A percentile compares a stretch with the other conserved stretches of the same genome.
These are phyloP conservation scores for Neospora caninum DNA, from an alignment of 169 alveolate species.

Conservation along the genomic window DNA sequence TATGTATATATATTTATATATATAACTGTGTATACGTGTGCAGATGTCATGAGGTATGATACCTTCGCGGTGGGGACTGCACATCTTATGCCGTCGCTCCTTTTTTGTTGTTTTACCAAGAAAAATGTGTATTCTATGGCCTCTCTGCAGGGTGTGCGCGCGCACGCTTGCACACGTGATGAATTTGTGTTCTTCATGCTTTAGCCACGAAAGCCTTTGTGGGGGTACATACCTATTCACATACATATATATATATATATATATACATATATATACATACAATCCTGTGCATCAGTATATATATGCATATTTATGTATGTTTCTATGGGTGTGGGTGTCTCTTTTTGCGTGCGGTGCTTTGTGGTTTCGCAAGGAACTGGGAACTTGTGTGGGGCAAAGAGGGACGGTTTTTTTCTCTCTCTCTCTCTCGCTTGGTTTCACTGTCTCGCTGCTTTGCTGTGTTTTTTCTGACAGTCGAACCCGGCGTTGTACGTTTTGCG, in stretches of 20 bases:
- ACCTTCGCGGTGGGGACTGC: no score
- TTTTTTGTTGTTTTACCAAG: no score
- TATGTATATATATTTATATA: neutral
- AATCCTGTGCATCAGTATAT: neutral
- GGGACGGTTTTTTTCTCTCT: no score
- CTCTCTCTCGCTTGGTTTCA: no score
- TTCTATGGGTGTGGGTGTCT: neutral
- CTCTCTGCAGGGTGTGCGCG: no score
- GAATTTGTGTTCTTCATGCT: neutral
- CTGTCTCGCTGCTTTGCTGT: no score
- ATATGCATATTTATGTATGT: neutral
- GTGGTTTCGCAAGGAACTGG: neutral
- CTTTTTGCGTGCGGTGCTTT: no score
- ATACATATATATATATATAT: neutral
- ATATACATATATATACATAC: neutral
- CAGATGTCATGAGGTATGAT: no score
- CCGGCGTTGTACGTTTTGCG: constrained; percentile 99
- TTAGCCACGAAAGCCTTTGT: neutral
- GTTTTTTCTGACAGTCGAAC: constrained; percentile 84
- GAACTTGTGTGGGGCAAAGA: no score
- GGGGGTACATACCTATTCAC: neutral
- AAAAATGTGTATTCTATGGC: no score
- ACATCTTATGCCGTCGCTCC: neutral
- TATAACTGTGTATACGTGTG: neutral
- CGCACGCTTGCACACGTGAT: neutral